Conservation (phyloP, 331 rosid genomes). For the Quercus lobata region DNA sequence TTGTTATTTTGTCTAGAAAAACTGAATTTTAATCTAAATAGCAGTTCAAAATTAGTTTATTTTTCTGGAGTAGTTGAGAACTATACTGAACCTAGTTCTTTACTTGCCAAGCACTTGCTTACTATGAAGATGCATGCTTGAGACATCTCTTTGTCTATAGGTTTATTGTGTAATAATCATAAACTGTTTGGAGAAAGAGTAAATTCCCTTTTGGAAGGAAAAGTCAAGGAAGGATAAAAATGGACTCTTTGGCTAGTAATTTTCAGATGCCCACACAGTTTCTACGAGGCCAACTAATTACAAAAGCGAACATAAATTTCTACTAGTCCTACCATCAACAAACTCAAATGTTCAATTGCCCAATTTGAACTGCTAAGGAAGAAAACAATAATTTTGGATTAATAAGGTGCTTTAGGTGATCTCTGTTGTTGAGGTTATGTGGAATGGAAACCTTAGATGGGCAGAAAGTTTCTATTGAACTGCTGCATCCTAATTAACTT, state of each 20-base stretch:
- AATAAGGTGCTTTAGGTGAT: not conserved
- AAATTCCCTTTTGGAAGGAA: not conserved
- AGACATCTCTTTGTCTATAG: not conserved
- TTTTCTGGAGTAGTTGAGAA: no score
- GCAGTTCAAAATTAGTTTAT: no score
- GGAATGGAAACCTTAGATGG: not conserved
- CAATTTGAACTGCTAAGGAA: not conserved
- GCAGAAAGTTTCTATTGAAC: not conserved
- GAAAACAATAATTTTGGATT: not conserved
- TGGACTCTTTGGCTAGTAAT: not conserved
- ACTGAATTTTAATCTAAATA: no score
- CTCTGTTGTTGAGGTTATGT: not conserved
- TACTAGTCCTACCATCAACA: not conserved
- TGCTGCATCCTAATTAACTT: not conserved
- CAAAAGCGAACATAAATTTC: not conserved
- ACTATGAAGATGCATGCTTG: not conserved
- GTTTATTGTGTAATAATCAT: not conserved
- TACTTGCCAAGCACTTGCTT: not conserved
- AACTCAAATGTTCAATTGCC: not conserved
- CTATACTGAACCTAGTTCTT: not conserved
- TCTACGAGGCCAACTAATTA: not conserved
- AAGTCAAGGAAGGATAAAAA: not conserved
- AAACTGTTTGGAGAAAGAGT: not conserved
- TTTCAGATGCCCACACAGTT: not conserved
- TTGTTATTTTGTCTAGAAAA: no score